A percentile compares a stretch with the other conserved stretches of the same genome.
These are phyloP conservation scores for Speleostelium caveatum DNA, from an alignment of 78 protist species.

Conservation along the genomic window DNA sequence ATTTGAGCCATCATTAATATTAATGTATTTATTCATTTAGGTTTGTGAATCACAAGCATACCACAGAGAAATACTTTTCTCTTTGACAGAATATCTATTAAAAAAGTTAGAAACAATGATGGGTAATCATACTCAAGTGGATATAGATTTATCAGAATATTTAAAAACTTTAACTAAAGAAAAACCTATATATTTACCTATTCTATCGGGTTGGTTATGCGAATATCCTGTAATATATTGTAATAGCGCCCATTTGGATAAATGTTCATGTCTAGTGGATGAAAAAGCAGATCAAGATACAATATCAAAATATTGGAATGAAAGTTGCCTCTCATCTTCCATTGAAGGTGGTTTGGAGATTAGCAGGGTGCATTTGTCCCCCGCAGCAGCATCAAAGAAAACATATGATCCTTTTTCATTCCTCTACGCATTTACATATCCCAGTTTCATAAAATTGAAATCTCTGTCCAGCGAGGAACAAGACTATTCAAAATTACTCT, in stretches of 20 bases:
- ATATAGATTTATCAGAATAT: not conserved
- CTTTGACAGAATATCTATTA: not conserved
- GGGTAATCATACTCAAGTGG: too few relatives aligned
- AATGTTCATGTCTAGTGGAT: not conserved
- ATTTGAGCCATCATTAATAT: not conserved
- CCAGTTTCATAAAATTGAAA: too few relatives aligned
- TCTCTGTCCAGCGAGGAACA: too few relatives aligned
- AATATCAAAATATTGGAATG: not conserved
- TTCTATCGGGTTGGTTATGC: constrained; percentile 39
- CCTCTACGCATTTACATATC: too few relatives aligned
- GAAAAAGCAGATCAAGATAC: not conserved
- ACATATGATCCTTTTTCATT: too few relatives aligned
- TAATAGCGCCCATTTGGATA: constrained; percentile 1
- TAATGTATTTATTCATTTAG: not conserved
- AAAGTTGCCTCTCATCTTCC: not conserved
- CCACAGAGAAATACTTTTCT: not conserved
- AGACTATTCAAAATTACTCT: too few relatives aligned
- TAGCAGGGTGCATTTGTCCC: too few relatives aligned
- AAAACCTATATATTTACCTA: constrained; percentile 11
- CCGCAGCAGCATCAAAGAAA: too few relatives aligned
- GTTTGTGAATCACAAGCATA: not conserved
- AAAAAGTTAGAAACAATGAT: not conserved
- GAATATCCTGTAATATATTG: constrained; percentile 48
- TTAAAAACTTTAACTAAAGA: not conserved
- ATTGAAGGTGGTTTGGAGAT: too few relatives aligned